Evolutionary conservation across 805 yeast genomes (phyloP).

Genomic region (Blastobotrys americana): DNA sequence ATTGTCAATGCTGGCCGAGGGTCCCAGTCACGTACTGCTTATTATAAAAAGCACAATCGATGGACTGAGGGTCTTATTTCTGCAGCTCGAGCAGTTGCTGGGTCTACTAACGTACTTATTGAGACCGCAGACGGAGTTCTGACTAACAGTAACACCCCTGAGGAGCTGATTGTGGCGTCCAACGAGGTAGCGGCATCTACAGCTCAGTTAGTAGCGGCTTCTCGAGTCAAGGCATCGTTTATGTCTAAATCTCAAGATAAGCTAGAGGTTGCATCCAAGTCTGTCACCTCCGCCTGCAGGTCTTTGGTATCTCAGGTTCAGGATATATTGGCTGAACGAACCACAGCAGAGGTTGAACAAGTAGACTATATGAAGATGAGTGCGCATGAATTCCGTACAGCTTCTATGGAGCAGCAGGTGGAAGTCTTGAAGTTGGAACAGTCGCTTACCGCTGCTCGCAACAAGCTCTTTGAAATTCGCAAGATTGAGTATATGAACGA

Average conservation of each 20-base stretch:
- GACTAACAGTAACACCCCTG: slow-evolving; percentile 55
- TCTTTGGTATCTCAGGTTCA: slow-evolving; percentile 65
- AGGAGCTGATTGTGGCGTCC: slow-evolving; percentile 81
- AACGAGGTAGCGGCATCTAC: slow-evolving; percentile 90
- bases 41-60: slow-evolving; percentile 77
- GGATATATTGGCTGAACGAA: slow-evolving; percentile 40
- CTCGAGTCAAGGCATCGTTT: slow-evolving; percentile 74
- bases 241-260: slow-evolving; percentile 70
- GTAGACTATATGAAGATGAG: slow-evolving; percentile 63
- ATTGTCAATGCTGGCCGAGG: slow-evolving; percentile 69
- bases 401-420: slow-evolving; percentile 90
- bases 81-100: slow-evolving; percentile 82
- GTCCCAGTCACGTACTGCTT: slow-evolving; percentile 56
- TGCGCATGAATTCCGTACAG: slow-evolving; percentile 74
- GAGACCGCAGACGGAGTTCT: slow-evolving; percentile 83
- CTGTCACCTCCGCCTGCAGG: slow-evolving; percentile 72
- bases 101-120: slow-evolving; percentile 72
- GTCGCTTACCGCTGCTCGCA: slow-evolving; percentile 62
- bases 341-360: slow-evolving; percentile 32
- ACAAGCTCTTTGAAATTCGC: slow-evolving; percentile 77
- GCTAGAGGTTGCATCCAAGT: slow-evolving; percentile 60
- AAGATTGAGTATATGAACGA: slow-evolving; percentile 68
- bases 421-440: slow-evolving; percentile 79
- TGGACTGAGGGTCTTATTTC: slow-evolving; percentile 93
- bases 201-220: slow-evolving; percentile 86